Base-by-base conservation (phyloP, 495 filamentous ascomycete genomes). In the Trichoderma orchidacearum region DNA sequence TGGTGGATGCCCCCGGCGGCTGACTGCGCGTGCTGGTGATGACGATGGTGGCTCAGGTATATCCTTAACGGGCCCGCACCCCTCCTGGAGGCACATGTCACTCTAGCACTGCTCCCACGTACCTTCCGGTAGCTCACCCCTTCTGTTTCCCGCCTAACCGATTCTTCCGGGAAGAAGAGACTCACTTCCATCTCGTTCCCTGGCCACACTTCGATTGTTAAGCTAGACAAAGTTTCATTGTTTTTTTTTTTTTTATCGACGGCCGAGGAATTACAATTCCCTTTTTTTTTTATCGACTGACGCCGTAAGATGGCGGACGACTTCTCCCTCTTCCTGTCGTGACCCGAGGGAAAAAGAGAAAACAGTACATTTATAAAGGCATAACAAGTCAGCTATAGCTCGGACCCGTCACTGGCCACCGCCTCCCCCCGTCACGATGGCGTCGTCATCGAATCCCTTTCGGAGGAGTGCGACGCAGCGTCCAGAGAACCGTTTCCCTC, bases 371-470 rank as follows among this genome's bases (percentile, higher is more conserved):
- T 11, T 25, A 53, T 28, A 17, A n/a, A 30, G 18, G 18, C 51
- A 23, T 30, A 9, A 17, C 28, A 30, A 25, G 11, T 7, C 45
- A 25, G 5, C n/a, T 25, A 51, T 28, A 25, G n/a, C n/a, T n/a
- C 48, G 21, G 7, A 28, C 21, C 48, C 23, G 21, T 17, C 9
- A 30, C 28, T 30, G 21, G 15, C 23, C 21, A n/a, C 18, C n/a
- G n/a, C n/a, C n/a, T n/a, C n/a, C n/a, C 17, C 48, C 23, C 23
- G 30, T 31, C 51, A 32, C 27, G 51, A 32, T 32, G 28, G 30
- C 30, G 27, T 53, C 51, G 30, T 53, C 51, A 30, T 53, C 51
- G n/a, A 53, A 53, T 13, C 51, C 51, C 3, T 53, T 53, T 28
- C 51, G 51, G 25, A 30, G 27, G 51, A 30, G 17, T 30, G 51